A percentile compares a stretch with the other conserved stretches of the same genome.
phyloP scores from a whole-genome alignment of 164 flowering plant species.

The Macadamia integrifolia region DNA sequence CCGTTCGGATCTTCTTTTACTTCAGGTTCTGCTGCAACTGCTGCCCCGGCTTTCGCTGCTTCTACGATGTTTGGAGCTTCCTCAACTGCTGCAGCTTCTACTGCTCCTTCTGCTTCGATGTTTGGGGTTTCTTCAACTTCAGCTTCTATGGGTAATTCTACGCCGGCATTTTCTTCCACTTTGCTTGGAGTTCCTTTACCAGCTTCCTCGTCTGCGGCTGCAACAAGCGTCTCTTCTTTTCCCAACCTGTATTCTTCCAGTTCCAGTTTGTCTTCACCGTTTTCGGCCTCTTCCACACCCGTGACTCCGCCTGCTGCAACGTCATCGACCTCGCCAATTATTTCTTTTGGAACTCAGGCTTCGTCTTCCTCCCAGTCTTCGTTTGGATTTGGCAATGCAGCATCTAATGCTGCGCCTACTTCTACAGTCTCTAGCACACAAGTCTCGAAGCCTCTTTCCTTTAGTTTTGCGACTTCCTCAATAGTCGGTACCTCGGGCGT shows the following conservation, averaged over 20 bases:
- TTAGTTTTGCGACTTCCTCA: slow-evolving; percentile 28
- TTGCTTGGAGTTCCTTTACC: neutral
- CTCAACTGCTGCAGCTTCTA: slow-evolving; percentile 10
- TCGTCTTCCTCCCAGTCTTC: slow-evolving; percentile 27
- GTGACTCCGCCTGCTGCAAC: slow-evolving; percentile 13
- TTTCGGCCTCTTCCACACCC: slow-evolving; percentile 20
- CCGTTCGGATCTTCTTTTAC: neutral
- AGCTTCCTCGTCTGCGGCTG: slow-evolving; percentile 18
- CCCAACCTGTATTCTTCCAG: slow-evolving; percentile 14
- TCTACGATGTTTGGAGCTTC: slow-evolving; percentile 9
- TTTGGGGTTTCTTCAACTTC: neutral
- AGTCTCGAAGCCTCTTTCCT: slow-evolving; percentile 19
- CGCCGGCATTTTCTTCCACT: slow-evolving; percentile 14
- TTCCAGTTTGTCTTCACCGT: slow-evolving; percentile 12
- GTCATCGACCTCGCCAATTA: slow-evolving; percentile 20
- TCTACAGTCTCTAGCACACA: slow-evolving; percentile 15
- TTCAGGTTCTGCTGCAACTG: neutral
- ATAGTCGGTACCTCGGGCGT: slow-evolving; percentile 32
- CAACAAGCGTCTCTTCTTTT: slow-evolving; percentile 17
- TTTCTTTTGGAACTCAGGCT: slow-evolving; percentile 41
- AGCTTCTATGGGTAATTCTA: slow-evolving; percentile 11
- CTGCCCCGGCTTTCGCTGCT: slow-evolving; percentile 4
- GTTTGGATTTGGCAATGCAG: slow-evolving; percentile 20
- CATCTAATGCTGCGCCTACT: slow-evolving; percentile 17
- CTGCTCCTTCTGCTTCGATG: neutral